These are phyloP conservation scores for Talaromyces nanjingensis DNA, from an alignment of 495 filamentous ascomycete species.

Conservation along the genomic window DNA sequence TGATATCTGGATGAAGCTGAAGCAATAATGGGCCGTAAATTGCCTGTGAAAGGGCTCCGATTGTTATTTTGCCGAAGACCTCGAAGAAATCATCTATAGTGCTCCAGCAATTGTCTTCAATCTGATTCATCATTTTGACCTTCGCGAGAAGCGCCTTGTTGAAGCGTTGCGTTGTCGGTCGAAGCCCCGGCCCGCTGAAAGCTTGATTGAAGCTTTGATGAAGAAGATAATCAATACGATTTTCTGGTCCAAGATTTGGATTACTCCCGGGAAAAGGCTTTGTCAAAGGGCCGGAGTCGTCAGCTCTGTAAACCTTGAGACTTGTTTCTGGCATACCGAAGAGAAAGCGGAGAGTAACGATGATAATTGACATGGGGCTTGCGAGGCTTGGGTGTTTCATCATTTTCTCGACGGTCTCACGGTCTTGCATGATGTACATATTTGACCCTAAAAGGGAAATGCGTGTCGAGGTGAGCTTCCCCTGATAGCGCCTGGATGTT, in stretches of 20 bases:
- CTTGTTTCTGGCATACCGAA: not conserved
- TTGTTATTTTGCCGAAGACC: not conserved
- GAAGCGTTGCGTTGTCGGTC: not conserved
- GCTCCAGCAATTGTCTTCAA: not conserved
- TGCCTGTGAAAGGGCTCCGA: not conserved
- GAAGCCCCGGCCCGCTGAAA: not conserved
- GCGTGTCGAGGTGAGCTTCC: not conserved
- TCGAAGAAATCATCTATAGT: not conserved
- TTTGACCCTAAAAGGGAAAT: not conserved
- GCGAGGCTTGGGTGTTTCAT: not conserved
- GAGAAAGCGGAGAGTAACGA: not conserved
- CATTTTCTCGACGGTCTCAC: not conserved
- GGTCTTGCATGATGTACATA: not conserved
- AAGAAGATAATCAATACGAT: not conserved
- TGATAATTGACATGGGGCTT: not conserved
- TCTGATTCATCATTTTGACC: not conserved
- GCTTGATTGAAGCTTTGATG: not conserved
- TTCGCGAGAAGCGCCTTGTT: not conserved
- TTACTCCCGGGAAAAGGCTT: not conserved
- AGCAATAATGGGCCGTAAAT: not conserved
- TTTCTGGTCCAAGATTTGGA: not conserved
- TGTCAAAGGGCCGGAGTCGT: not conserved
- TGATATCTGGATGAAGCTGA: not conserved
- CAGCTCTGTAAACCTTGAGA: not conserved
- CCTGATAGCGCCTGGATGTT: not conserved